These are phyloP conservation scores for Brassica rapa DNA, from an alignment of 345 rosid genomes.

Conservation along the genomic window DNA sequence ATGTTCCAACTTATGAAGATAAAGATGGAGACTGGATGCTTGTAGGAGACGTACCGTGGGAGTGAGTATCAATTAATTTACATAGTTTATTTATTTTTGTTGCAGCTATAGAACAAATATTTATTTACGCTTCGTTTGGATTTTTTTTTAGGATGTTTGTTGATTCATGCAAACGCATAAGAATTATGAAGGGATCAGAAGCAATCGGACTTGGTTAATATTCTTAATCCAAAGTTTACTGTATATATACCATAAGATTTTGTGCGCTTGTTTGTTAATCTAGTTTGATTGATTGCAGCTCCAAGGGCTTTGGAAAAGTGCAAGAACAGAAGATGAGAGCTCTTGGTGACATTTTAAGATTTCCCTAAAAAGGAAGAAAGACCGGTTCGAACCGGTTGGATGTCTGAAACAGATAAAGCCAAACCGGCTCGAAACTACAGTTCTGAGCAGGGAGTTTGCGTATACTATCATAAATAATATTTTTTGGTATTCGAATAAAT, in stretches of 20 bases:
- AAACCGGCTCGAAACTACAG: slow-evolving; percentile 52
- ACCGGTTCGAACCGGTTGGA: slow-evolving; percentile 33
- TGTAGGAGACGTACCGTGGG: slow-evolving; percentile 93
- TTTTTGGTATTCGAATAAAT: background rate
- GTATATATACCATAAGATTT: background rate
- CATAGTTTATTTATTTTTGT: background rate
- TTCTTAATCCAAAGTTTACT: background rate
- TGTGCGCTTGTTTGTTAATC: background rate
- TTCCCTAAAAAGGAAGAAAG: background rate
- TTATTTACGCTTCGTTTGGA: background rate
- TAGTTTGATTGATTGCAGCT: slow-evolving; percentile 45
- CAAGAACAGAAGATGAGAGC: slow-evolving; percentile 74
- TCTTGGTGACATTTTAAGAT: background rate
- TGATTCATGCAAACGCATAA: slow-evolving; percentile 69
- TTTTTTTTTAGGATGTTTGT: slow-evolving; percentile 61
- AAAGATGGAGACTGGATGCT: slow-evolving; percentile 97
- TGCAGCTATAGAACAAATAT: background rate
- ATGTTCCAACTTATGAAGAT: slow-evolving; percentile 81
- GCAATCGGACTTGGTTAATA: slow-evolving; percentile 81
- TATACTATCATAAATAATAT: slow-evolving; percentile 23
- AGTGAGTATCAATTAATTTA: slow-evolving; percentile 45
- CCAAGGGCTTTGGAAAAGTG: slow-evolving; percentile 77
- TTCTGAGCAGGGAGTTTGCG: slow-evolving; percentile 57
- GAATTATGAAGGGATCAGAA: slow-evolving; percentile 82
- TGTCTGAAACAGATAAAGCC: slow-evolving; percentile 35